Evolutionary conservation across 1,139 yeast genomes (phyloP).

Genomic region (Debaryomyces singareniensis): DNA sequence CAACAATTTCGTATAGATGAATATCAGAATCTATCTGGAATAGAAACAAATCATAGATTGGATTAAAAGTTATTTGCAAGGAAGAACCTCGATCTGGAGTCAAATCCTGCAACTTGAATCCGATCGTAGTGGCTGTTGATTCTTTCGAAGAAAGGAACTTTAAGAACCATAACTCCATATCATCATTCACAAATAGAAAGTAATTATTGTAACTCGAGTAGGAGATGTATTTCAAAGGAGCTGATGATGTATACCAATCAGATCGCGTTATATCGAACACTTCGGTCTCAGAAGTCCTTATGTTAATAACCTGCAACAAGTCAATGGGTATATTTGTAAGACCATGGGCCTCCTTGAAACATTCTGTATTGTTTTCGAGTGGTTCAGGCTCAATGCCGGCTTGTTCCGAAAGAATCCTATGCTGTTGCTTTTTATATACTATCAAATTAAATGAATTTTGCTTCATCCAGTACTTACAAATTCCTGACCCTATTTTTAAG

Average conservation of each 20-base stretch:
- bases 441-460: conserved; percentile 34
- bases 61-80: conserved; percentile 16
- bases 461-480: conserved; percentile 30
- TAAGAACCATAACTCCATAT: conserved; percentile 25
- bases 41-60: conserved; percentile 18
- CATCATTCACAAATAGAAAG: conserved; percentile 25
- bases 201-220: conserved; percentile 23
- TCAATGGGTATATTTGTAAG: conserved; percentile 5
- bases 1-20: too few relatives aligned
- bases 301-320: conserved; percentile 29
- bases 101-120: background rate
- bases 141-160: conserved; percentile 10
- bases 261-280: conserved; percentile 21
- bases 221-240: conserved; percentile 16
- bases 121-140: conserved; percentile 5
- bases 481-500: conserved; percentile 30
- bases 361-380: conserved; percentile 3
- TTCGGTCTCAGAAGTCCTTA: conserved; percentile 26
- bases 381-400: conserved; percentile 10
- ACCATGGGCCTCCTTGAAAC: too few relatives aligned
- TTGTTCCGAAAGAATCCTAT: too few relatives aligned
- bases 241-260: conserved; percentile 22
- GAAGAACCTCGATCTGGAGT: background rate
- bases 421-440: conserved; percentile 26
- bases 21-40: conserved; percentile 9